phyloP scores from a whole-genome alignment of 2,329 filamentous ascomycete genomes.

The Tolypocladium cylindrosporum region DNA sequence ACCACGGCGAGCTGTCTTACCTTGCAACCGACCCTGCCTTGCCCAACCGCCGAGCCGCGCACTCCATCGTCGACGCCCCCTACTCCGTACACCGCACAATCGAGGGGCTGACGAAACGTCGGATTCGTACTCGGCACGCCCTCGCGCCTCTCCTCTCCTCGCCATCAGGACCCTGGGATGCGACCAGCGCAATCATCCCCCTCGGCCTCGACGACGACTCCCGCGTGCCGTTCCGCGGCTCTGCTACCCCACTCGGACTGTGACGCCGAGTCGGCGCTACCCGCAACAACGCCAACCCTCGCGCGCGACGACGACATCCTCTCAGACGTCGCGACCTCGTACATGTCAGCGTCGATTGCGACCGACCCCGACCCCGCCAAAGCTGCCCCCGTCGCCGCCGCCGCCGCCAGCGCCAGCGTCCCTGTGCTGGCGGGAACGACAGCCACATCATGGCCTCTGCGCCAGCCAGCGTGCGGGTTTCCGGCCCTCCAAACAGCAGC shows the following conservation, averaged over 20 bases:
- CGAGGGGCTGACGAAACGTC: neutral
- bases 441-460: conserved; percentile 20
- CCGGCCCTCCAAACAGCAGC: conserved; percentile 91
- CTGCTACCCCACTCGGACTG: neutral
- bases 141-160: neutral
- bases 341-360: neutral
- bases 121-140: neutral
- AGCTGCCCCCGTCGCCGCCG: neutral
- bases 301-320: neutral
- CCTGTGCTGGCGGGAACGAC: conserved; percentile 6
- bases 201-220: neutral
- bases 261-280: neutral
- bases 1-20: neutral
- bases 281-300: neutral
- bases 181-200: neutral
- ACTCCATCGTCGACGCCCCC: neutral
- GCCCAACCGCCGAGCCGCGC: neutral
- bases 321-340: neutral
- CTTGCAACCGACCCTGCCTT: neutral
- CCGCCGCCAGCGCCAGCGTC: conserved; percentile 3
- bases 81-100: neutral
- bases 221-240: neutral
- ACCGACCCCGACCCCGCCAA: neutral
- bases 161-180: neutral
- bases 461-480: conserved; percentile 67